Conservation (phyloP, 768 basidiomycete species). For the Lepiota subincarnata region DNA sequence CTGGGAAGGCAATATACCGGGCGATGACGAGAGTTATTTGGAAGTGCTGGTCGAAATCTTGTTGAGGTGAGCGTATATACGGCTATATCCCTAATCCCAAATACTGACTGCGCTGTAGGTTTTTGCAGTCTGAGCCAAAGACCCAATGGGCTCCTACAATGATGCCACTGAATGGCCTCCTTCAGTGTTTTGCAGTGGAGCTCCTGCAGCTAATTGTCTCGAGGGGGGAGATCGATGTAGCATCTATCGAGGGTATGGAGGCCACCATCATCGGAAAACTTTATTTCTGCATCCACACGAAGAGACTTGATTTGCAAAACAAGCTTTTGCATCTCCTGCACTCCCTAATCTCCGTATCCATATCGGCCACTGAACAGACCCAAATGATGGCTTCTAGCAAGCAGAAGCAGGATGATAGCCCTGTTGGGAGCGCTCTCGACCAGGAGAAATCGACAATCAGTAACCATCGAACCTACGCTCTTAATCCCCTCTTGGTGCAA, state of each 20-base stretch:
- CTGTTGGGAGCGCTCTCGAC: constrained; percentile 28
- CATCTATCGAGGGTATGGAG: constrained; percentile 62
- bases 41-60: constrained; percentile 74
- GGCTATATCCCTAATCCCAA: background rate
- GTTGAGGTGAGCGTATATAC: constrained; percentile 48
- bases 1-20: constrained; percentile 33
- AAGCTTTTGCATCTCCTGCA: constrained; percentile 91
- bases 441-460: constrained; percentile 29
- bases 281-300: constrained; percentile 64
- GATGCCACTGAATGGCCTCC: constrained; percentile 53
- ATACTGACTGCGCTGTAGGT: constrained; percentile 37
- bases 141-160: constrained; percentile 42
- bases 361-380: constrained; percentile 29
- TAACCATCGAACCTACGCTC: constrained; percentile 34
- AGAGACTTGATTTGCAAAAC: constrained; percentile 82
- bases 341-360: constrained; percentile 70
- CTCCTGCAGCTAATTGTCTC: constrained; percentile 78
- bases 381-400: constrained; percentile 19
- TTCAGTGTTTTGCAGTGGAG: constrained; percentile 77
- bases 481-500: constrained; percentile 73
- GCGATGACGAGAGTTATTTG: constrained; percentile 64
- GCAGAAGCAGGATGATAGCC: constrained; percentile 24
- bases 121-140: constrained; percentile 75
- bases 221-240: constrained; percentile 71
- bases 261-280: constrained; percentile 70